Evolutionary conservation across 208 protist genomes (phyloP).

Genomic region (Wallacemonas sp.): DNA sequence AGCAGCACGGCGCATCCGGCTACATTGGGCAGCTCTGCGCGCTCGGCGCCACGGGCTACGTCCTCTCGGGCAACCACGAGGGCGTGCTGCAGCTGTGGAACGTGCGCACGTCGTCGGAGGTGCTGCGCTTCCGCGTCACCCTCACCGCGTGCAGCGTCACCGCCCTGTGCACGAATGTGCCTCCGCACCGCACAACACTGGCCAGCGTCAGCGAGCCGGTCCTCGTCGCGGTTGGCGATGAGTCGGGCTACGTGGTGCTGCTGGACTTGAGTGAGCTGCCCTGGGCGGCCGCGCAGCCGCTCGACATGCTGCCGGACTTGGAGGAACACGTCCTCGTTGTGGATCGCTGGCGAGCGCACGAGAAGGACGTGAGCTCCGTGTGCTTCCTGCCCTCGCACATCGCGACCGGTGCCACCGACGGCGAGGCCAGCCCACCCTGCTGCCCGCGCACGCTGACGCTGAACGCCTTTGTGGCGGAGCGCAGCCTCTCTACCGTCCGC

Average conservation of each 20-base stretch:
- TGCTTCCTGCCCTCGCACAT: slow-evolving; percentile 28
- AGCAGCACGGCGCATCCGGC: slow-evolving; percentile 33
- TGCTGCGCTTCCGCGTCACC: slow-evolving; percentile 68
- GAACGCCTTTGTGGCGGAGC: background rate
- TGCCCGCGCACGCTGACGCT: slow-evolving; percentile 6
- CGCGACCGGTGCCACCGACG: background rate
- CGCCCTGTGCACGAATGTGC: slow-evolving; percentile 6
- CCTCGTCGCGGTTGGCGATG: slow-evolving; percentile 58
- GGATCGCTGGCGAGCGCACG: slow-evolving; percentile 77
- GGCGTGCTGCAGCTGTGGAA: slow-evolving; percentile 88
- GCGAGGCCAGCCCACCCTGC: background rate
- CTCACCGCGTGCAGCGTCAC: slow-evolving; percentile 19
- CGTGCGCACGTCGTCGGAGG: slow-evolving; percentile 45
- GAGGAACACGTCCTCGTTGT: slow-evolving; percentile 40
- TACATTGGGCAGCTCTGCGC: slow-evolving; percentile 47
- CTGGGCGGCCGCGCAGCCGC: slow-evolving; percentile 15
- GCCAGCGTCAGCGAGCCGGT: background rate
- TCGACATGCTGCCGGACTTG: slow-evolving; percentile 10
- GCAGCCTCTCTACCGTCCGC: too few relatives aligned
- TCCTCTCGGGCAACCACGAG: slow-evolving; percentile 73
- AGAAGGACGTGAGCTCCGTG: slow-evolving; percentile 47
- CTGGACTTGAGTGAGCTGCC: slow-evolving; percentile 49
- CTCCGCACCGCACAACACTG: background rate
- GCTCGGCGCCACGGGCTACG: slow-evolving; percentile 37
- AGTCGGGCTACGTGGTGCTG: slow-evolving; percentile 56